Percentiles rank a stretch among this genome's conserved stretches.
phyloP scores from a whole-genome alignment of 805 yeast species.

The Candida awuae region DNA sequence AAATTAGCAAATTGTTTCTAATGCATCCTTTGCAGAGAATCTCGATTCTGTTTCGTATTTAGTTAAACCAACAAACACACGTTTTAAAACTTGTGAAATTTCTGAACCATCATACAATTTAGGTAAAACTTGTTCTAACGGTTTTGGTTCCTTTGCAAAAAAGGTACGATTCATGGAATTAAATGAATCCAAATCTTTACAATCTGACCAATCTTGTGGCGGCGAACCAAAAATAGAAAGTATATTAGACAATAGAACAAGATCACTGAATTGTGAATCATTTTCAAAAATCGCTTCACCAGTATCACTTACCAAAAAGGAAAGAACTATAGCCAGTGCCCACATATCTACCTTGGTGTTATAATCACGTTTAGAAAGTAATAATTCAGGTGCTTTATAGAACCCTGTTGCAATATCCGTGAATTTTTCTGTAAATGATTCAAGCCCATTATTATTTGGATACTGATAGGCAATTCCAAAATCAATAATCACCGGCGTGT shows the following conservation, averaged over 20 bases:
- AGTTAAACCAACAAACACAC: slow-evolving; percentile 37
- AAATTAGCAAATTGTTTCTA: slow-evolving; percentile 7
- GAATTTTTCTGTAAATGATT: slow-evolving; percentile 35
- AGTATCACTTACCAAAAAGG: slow-evolving; percentile 39
- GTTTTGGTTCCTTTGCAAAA: slow-evolving; percentile 16
- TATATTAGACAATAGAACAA: slow-evolving; percentile 47
- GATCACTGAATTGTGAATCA: slow-evolving; percentile 43
- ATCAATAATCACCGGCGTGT: slow-evolving; percentile 32
- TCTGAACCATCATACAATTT: slow-evolving; percentile 15
- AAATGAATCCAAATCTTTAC: slow-evolving; percentile 32
- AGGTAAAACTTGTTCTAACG: slow-evolving; percentile 29
- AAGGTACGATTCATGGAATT: slow-evolving; percentile 26
- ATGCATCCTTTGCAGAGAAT: slow-evolving; percentile 25
- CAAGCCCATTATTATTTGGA: slow-evolving; percentile 62
- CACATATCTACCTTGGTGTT: slow-evolving; percentile 56
- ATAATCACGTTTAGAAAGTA: slow-evolving; percentile 53
- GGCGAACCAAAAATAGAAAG: slow-evolving; percentile 62
- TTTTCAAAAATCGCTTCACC: slow-evolving; percentile 31
- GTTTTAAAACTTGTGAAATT: slow-evolving; percentile 8
- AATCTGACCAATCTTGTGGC: slow-evolving; percentile 37
- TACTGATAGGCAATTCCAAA: slow-evolving; percentile 33
- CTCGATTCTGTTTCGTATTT: slow-evolving; percentile 31
- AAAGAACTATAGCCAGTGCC: slow-evolving; percentile 58
- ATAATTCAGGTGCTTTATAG: slow-evolving; percentile 68
- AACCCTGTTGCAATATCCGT: slow-evolving; percentile 60